Evolutionary conservation across 768 basidiomycete species (phyloP).

Genomic region (Leccinum longicurvipes): DNA sequence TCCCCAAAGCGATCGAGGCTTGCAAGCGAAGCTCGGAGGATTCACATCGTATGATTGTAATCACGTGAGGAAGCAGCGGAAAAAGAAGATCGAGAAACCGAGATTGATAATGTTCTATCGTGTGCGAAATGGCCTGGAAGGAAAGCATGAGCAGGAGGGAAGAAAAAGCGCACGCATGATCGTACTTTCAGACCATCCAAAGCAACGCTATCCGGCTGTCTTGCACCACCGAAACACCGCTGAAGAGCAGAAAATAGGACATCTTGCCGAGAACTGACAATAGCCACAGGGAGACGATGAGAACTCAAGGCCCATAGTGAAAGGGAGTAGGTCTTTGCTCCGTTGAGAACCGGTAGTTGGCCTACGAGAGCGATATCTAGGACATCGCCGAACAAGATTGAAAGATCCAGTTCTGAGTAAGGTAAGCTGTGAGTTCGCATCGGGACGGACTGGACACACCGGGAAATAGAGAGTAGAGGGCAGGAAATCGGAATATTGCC

Average conservation of each 20-base stretch:
- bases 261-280: slow-evolving; percentile 33
- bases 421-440: neutral
- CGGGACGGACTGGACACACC: slow-evolving; percentile 37
- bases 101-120: slow-evolving; percentile 16
- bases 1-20: slow-evolving; percentile 22
- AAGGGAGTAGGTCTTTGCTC: slow-evolving; percentile 44
- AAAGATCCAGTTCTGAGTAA: slow-evolving; percentile 41
- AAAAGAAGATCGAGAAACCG: slow-evolving; percentile 16
- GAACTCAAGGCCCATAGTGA: slow-evolving; percentile 49
- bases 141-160: slow-evolving; percentile 4
- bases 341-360: slow-evolving; percentile 36
- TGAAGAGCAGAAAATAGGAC: slow-evolving; percentile 36
- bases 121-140: slow-evolving; percentile 24
- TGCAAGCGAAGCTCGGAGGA: slow-evolving; percentile 19
- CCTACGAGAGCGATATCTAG: slow-evolving; percentile 39
- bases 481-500: slow-evolving; percentile 46
- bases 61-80: slow-evolving; percentile 22
- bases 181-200: slow-evolving; percentile 32
- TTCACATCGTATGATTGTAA: slow-evolving; percentile 12
- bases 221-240: slow-evolving; percentile 33
- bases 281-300: slow-evolving; percentile 43
- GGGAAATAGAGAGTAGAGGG: slow-evolving; percentile 44
- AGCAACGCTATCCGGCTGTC: slow-evolving; percentile 10
- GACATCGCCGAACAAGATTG: slow-evolving; percentile 42
- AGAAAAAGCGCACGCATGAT: neutral